Conservation (phyloP, 2,329 filamentous ascomycete genomes). For the Diaporthe sp. region DNA sequence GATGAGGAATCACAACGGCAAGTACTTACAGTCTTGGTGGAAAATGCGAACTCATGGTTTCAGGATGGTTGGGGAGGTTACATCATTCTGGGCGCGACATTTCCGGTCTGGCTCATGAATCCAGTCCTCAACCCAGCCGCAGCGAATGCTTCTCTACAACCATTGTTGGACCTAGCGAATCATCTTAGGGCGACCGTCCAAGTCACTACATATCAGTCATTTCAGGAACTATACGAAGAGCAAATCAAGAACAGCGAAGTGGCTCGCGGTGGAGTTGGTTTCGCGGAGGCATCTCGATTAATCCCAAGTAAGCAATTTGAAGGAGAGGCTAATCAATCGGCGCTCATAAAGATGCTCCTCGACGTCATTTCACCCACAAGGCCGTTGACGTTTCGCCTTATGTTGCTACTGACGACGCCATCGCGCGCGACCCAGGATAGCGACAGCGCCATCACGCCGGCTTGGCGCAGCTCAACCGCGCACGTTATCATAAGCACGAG, state of each 20-base stretch:
- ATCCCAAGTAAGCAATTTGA: not conserved
- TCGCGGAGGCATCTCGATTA: not conserved
- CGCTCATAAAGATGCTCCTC: not conserved
- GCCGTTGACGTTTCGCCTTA: not conserved
- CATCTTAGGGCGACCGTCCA: not conserved
- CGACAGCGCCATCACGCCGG: not conserved
- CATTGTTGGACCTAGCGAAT: not conserved
- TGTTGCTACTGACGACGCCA: not conserved
- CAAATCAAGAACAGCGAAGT: not conserved
- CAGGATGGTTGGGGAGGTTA: not conserved
- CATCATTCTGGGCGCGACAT: not conserved
- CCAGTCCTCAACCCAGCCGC: not conserved
- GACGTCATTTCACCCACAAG: not conserved
- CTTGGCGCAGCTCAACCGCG: not conserved
- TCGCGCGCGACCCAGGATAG: not conserved
- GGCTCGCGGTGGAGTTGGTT: not conserved
- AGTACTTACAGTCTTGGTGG: not conserved
- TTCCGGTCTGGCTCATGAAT: not conserved
- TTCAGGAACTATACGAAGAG: not conserved
- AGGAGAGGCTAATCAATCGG: not conserved
- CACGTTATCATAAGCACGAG: not conserved
- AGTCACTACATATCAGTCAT: not conserved
- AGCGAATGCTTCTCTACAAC: not conserved
- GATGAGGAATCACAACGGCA: not conserved
- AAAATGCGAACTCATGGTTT: not conserved